Conservation (phyloP, 1,284 basidiomycete genomes). For the Salmacisia buchloeana region DNA sequence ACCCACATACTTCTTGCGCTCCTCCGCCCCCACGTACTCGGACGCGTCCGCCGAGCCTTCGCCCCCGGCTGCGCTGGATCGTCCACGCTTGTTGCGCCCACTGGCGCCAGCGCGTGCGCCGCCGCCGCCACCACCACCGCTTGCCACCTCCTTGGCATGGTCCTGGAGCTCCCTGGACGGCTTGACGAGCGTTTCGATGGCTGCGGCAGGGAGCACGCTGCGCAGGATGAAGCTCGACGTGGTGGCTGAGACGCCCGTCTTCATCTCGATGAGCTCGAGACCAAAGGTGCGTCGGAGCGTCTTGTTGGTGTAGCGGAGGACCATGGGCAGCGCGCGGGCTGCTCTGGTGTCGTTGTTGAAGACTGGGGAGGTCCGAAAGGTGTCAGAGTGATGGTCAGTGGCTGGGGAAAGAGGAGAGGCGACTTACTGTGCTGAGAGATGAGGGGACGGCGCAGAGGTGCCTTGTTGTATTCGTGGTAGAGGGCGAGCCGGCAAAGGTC, state of each 20-base stretch:
- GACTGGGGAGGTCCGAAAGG: constrained; percentile 5
- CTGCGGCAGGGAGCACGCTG: not conserved
- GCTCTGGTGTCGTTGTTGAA: constrained; percentile 15
- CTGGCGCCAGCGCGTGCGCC: constrained; percentile 3
- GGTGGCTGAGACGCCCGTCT: not conserved
- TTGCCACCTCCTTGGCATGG: too few relatives aligned
- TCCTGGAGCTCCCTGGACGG: not conserved
- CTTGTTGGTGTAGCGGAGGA: constrained; percentile 38
- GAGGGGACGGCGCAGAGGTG: constrained; percentile 23
- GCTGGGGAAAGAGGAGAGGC: not conserved
- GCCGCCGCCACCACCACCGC: constrained; percentile 16
- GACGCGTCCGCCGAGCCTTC: not conserved
- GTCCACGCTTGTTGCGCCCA: not conserved
- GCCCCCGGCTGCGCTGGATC: not conserved
- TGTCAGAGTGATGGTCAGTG: not conserved
- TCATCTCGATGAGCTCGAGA: constrained; percentile 31
- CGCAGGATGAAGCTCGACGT: not conserved
- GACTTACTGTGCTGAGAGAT: constrained; percentile 21
- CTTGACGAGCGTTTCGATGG: not conserved
- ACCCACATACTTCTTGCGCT: not conserved
- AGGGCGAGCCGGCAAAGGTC: constrained; percentile 35
- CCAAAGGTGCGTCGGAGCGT: constrained; percentile 30
- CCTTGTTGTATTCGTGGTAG: constrained; percentile 28
- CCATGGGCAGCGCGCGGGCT: constrained; percentile 20
- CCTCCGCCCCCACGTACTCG: not conserved